These are phyloP conservation scores for Epichloe brachyelytri DNA, from an alignment of 2,329 filamentous ascomycete species.

Conservation along the genomic window DNA sequence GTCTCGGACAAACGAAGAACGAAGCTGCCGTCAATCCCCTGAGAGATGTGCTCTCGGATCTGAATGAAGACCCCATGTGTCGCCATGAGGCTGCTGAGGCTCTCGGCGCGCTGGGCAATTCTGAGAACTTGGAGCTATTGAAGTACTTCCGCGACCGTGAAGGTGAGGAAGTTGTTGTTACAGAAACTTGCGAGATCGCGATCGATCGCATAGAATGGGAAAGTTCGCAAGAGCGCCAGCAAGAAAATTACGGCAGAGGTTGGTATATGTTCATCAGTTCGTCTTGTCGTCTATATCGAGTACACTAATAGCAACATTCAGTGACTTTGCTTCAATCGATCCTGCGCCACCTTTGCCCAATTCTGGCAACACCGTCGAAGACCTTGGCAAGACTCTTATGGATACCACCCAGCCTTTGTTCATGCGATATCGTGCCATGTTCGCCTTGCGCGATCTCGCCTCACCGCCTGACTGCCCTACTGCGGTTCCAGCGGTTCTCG, in stretches of 20 bases:
- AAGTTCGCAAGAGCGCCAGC: conserved; percentile 55
- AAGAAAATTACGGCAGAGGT: conserved; percentile 75
- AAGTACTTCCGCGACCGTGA: conserved; percentile 59
- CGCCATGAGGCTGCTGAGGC: conserved; percentile 95
- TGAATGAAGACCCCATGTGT: conserved; percentile 85
- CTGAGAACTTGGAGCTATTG: conserved; percentile 60
- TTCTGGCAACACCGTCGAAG: conserved; percentile 53
- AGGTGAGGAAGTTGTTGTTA: conserved; percentile 68
- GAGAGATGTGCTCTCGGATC: conserved; percentile 59
- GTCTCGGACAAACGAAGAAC: conserved; percentile 81
- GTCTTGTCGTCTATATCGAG: neutral
- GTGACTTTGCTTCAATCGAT: conserved; percentile 91
- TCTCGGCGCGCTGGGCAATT: conserved; percentile 72
- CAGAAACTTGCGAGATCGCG: conserved; percentile 93
- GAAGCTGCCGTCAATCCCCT: conserved; percentile 60
- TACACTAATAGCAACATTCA: conserved; percentile 23
- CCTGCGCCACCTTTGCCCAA: conserved; percentile 80
- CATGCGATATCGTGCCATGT: conserved; percentile 94
- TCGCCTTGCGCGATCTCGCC: conserved; percentile 85
- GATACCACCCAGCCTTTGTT: conserved; percentile 73
- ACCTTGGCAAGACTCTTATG: conserved; percentile 65
- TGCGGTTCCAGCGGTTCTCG: conserved; percentile 72
- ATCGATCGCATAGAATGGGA: conserved; percentile 92
- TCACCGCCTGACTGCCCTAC: conserved; percentile 86
- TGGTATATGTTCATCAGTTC: conserved; percentile 14